Evolutionary conservation across 176 grass and related monocot species (phyloP).

Genomic region (Aegilops bicornis): DNA sequence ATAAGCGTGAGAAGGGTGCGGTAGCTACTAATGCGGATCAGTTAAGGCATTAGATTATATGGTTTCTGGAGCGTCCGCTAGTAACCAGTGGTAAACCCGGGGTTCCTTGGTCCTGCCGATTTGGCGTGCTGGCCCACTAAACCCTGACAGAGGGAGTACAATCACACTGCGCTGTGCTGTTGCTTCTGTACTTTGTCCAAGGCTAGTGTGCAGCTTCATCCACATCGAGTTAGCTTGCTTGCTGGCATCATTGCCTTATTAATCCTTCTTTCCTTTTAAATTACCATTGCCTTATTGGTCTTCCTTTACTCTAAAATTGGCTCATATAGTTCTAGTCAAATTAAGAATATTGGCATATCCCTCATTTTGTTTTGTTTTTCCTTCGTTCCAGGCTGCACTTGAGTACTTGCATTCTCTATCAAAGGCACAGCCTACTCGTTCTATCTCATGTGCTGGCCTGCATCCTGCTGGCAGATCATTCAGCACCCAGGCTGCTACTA

Average conservation of each 20-base stretch:
- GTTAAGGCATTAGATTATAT: no score
- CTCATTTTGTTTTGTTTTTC: background rate
- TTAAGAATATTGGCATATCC: background rate
- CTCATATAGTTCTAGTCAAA: background rate
- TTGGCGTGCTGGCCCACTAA: no score
- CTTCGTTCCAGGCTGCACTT: slow-evolving; percentile 26
- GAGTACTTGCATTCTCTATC: slow-evolving; percentile 45
- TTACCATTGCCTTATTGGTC: background rate
- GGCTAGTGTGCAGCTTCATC: background rate
- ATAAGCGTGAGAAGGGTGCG: no score
- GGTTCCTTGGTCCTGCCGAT: no score
- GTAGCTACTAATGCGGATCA: no score
- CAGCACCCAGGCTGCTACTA: slow-evolving; percentile 64
- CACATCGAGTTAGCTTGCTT: background rate
- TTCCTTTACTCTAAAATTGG: background rate
- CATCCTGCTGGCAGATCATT: slow-evolving; percentile 46
- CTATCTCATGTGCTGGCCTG: slow-evolving; percentile 30
- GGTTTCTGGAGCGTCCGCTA: no score
- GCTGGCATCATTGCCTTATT: background rate
- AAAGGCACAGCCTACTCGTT: slow-evolving; percentile 40
- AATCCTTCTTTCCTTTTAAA: background rate
- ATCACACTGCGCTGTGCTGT: background rate
- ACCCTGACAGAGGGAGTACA: no score
- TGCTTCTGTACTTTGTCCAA: slow-evolving; percentile 5
- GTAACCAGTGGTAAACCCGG: no score